Evolutionary conservation across 768 basidiomycete species (phyloP).

Genomic region (Paxillus ammoniavirescens): DNA sequence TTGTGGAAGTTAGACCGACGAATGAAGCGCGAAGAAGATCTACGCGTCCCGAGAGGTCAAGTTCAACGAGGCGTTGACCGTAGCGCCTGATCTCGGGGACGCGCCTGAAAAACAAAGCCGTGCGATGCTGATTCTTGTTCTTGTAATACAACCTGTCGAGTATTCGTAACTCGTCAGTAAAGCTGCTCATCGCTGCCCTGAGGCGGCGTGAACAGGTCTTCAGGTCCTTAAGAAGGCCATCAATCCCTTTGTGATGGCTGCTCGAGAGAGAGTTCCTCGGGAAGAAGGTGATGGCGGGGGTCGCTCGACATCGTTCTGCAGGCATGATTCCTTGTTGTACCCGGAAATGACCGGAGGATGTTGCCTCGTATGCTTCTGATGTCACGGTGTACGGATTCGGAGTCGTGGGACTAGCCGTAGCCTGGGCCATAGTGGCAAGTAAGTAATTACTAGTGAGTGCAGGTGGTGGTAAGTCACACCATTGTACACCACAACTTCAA

Average conservation of each 20-base stretch:
- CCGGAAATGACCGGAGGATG: slow-evolving; percentile 13
- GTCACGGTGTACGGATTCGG: too few species aligned
- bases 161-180: slow-evolving; percentile 40
- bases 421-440: too few species aligned
- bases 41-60: slow-evolving; percentile 17
- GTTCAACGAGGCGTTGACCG: slow-evolving; percentile 6
- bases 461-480: too few species aligned
- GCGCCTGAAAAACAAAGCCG: slow-evolving; percentile 55
- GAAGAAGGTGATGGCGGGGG: slow-evolving; percentile 9
- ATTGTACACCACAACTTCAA: neutral
- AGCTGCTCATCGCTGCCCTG: slow-evolving; percentile 36
- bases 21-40: slow-evolving; percentile 28
- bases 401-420: too few species aligned
- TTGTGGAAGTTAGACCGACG: slow-evolving; percentile 25
- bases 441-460: too few species aligned
- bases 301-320: slow-evolving; percentile 4
- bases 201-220: slow-evolving; percentile 55
- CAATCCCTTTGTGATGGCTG: slow-evolving; percentile 40
- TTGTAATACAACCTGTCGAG: slow-evolving; percentile 71
- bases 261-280: slow-evolving; percentile 18
- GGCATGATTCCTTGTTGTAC: slow-evolving; percentile 2
- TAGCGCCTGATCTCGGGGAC: slow-evolving; percentile 53
- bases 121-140: slow-evolving; percentile 60
- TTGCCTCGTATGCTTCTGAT: too few species aligned
- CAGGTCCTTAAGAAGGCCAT: slow-evolving; percentile 59